Evolutionary conservation across 1,284 basidiomycete species (phyloP).

Genomic region (Entoloma clypeatum): DNA sequence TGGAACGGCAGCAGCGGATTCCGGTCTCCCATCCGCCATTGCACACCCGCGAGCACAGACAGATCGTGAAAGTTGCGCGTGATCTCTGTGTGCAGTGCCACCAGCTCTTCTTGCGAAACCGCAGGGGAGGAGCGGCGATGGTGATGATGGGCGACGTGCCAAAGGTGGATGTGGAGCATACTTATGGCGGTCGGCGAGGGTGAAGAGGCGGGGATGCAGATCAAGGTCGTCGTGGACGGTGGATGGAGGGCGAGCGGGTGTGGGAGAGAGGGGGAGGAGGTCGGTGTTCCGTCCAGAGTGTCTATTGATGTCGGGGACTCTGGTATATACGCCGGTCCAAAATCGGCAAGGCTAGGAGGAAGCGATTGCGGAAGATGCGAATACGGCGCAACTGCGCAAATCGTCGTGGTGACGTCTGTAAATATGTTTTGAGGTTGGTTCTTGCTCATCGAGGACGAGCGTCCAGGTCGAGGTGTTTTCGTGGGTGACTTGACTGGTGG

Average conservation of each 20-base stretch:
- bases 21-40: slow-evolving; percentile 47
- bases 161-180: slow-evolving; percentile 60
- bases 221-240: slow-evolving; percentile 50
- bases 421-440: slow-evolving; percentile 31
- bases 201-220: slow-evolving; percentile 43
- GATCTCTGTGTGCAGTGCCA: slow-evolving; percentile 51
- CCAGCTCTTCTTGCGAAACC: slow-evolving; percentile 22
- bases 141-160: slow-evolving; percentile 37
- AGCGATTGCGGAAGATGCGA: slow-evolving; percentile 36
- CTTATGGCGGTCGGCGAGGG: slow-evolving; percentile 40
- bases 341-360: slow-evolving; percentile 30
- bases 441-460: slow-evolving; percentile 25
- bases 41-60: slow-evolving; percentile 49
- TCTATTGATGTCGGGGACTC: slow-evolving; percentile 24
- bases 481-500: slow-evolving; percentile 19
- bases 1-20: slow-evolving; percentile 60
- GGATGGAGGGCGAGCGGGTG: slow-evolving; percentile 45
- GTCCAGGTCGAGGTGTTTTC: slow-evolving; percentile 16
- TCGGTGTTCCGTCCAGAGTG: slow-evolving; percentile 8
- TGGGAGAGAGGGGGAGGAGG: slow-evolving; percentile 16
- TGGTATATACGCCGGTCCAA: slow-evolving; percentile 33
- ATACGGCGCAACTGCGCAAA: slow-evolving; percentile 47
- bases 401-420: slow-evolving; percentile 45
- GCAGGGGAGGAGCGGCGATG: slow-evolving; percentile 38
- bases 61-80: slow-evolving; percentile 67